Conservation (phyloP, 768 basidiomycete species). For the Suillus brevipes region DNA sequence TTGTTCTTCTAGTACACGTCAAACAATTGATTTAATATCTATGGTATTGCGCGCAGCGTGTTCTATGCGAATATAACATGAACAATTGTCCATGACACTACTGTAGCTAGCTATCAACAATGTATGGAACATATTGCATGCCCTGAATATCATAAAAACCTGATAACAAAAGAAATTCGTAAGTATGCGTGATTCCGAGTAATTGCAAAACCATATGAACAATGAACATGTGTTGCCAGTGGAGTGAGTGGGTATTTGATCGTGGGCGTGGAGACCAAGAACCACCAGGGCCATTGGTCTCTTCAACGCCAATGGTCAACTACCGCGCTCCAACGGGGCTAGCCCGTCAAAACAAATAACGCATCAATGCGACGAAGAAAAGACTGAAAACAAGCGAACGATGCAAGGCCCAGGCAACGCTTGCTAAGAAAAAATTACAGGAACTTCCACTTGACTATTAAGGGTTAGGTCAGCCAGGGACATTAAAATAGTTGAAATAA, state of each 20-base stretch:
- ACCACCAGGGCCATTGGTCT: slow-evolving; percentile 48
- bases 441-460: not conserved
- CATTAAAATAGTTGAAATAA: not conserved
- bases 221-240: slow-evolving; percentile 16
- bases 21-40: not conserved
- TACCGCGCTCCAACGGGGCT: slow-evolving; percentile 19
- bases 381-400: slow-evolving; percentile 9
- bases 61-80: slow-evolving; percentile 14
- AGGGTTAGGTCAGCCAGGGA: slow-evolving; percentile 5
- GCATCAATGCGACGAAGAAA: slow-evolving; percentile 16
- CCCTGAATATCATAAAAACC: slow-evolving; percentile 14
- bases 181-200: not conserved
- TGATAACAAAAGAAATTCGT: slow-evolving; percentile 17
- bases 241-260: slow-evolving; percentile 20
- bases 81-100: slow-evolving; percentile 5
- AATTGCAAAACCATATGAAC: slow-evolving; percentile 3
- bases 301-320: slow-evolving; percentile 23
- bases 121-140: slow-evolving; percentile 9
- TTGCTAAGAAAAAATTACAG: slow-evolving; percentile 18
- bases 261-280: slow-evolving; percentile 28
- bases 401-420: slow-evolving; percentile 16
- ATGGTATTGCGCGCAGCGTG: slow-evolving; percentile 14
- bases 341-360: slow-evolving; percentile 15
- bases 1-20: not conserved
- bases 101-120: slow-evolving; percentile 17